Evolutionary conservation across 768 basidiomycete species (phyloP).

Genomic region (Wakefieldia striispora): DNA sequence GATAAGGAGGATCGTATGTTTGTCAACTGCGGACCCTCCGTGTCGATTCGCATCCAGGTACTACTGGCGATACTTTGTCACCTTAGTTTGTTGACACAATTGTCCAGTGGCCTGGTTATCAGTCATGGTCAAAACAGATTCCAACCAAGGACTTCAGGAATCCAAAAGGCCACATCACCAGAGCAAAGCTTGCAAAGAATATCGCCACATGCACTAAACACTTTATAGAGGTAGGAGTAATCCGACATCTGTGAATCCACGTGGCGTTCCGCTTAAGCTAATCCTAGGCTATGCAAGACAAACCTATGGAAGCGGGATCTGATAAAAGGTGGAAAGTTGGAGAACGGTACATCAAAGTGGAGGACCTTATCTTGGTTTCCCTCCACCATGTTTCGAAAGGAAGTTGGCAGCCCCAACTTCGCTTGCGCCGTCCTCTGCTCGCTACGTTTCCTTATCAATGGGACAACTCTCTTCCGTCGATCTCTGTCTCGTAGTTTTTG

Average conservation of each 20-base stretch:
- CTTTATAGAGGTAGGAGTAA: conserved; percentile 53
- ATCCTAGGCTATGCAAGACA: conserved; percentile 46
- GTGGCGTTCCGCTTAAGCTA: conserved; percentile 2
- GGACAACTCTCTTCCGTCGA: neutral
- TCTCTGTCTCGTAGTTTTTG: conserved; percentile 1
- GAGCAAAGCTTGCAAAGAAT: conserved; percentile 74
- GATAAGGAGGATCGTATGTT: conserved; percentile 68
- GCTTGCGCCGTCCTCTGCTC: conserved; percentile 35
- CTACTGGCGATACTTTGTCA: conserved; percentile 1
- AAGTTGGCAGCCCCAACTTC: conserved; percentile 78
- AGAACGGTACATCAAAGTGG: conserved; percentile 50
- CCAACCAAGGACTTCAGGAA: conserved; percentile 79
- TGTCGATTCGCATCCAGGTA: conserved; percentile 77
- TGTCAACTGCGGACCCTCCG: conserved; percentile 69
- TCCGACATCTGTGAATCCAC: neutral
- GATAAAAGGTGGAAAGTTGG: conserved; percentile 67
- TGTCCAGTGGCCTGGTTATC: conserved; percentile 75
- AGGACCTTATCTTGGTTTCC: conserved; percentile 71
- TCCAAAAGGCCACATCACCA: conserved; percentile 75
- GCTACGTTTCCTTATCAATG: neutral
- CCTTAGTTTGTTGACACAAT: neutral
- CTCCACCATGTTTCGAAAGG: conserved; percentile 83
- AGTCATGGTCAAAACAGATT: conserved; percentile 77
- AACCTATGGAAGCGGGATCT: conserved; percentile 61
- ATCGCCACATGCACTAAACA: conserved; percentile 73